Evolutionary conservation across 164 flowering plant species (phyloP), one percentile per base, ranked within the genome.

Genomic region (Nelumbo lutea): DNA sequence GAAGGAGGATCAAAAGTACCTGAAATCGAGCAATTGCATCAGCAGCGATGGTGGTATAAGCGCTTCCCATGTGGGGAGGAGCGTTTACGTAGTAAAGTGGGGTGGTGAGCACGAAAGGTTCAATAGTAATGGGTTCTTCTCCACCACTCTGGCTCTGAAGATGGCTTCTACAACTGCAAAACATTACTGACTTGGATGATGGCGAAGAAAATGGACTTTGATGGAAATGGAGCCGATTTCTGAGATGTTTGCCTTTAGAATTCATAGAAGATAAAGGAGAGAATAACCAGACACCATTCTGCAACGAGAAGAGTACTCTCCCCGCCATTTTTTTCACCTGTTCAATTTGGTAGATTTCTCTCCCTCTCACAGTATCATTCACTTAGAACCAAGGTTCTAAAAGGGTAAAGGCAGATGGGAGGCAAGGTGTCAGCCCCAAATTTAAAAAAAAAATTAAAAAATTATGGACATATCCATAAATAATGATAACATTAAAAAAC

Each of bases 11-110:
- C 46, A 60, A 27, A 44, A 42, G 11, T 42, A 91, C 98, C 96
- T 95, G 96, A 73, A 95, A 95, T 7, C 99, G 90, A 40, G 99
- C 92, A 71, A 95, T 83, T 71, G 94, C 88, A 65, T 95, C 99
- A 41, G 97, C 97, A n/a, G 97, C 97, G 56, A 94, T 89, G 72
- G 98, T 94, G 67, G 98, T 86, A 80, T 94, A 94, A 51, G 98
- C 98, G 65, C 98, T 94, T 64, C 99, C 99, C 97, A 95, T 90
- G 58, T 95, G 99, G 38, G 99, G 99, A 76, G 99, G 97, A 70
- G 97, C 99, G 81, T 94, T 95, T 5, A 95, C 99, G 80, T 95
- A 95, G 67, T 92, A 95, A 74, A 94, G 95, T 2, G 98, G 98
- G 11, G 98, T 92, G 0, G 99, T 95, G 79, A 95, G 73, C 60